phyloP scores from a whole-genome alignment of 441 rosid species.

The Gossypium laxum region DNA sequence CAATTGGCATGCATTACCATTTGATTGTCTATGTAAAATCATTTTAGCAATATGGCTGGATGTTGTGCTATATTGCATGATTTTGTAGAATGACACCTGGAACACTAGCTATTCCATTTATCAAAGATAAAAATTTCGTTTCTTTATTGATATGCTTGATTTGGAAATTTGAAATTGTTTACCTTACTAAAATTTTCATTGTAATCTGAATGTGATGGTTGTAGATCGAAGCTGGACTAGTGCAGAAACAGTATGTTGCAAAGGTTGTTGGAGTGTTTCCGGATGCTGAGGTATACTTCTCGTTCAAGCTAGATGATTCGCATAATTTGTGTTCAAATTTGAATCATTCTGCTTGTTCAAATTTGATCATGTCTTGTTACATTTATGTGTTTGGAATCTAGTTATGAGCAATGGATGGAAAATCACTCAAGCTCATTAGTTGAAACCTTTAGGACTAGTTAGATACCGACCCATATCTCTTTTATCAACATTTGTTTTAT shows the following conservation, averaged over 20 bases:
- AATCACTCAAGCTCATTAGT: too few relatives aligned
- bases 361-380: neutral
- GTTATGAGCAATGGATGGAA: too few relatives aligned
- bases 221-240: constrained; percentile 76
- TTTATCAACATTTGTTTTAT: too few relatives aligned
- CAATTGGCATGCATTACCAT: neutral
- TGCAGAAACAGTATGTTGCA: constrained; percentile 72
- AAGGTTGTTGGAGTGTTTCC: constrained; percentile 73
- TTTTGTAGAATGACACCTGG: neutral
- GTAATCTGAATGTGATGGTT: constrained; percentile 13
- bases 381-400: too few relatives aligned
- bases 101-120: neutral
- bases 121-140: neutral
- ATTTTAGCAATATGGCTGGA: neutral
- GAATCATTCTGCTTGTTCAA: neutral
- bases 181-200: neutral
- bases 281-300: constrained; percentile 59
- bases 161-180: neutral
- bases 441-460: too few relatives aligned
- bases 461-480: too few relatives aligned
- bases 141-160: neutral
- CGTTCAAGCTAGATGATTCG: neutral
- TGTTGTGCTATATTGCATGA: neutral
- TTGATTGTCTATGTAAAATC: neutral
- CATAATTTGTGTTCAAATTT: constrained; percentile 2